Conservation (phyloP, 345 rosid genomes). For the Trapa bicornis region DNA sequence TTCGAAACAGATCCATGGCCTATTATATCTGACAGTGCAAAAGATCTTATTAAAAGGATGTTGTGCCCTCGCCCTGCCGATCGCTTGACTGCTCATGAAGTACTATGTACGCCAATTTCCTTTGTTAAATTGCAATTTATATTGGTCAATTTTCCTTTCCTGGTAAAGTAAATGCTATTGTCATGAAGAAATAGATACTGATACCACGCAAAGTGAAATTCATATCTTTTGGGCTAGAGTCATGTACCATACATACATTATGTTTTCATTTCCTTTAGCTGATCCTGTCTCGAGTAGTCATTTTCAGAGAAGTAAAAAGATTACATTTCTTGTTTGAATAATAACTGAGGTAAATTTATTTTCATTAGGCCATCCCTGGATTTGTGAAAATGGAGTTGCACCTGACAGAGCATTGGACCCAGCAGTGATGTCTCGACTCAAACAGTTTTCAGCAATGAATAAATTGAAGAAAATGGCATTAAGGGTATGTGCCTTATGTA, state of each 20-base stretch:
- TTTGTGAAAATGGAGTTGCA: conserved; percentile 95
- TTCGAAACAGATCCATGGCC: conserved; percentile 98
- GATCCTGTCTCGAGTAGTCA: not conserved
- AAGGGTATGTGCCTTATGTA: conserved; percentile 35
- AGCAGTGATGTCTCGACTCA: conserved; percentile 91
- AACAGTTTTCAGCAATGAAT: conserved; percentile 96
- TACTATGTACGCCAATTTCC: conserved; percentile 52
- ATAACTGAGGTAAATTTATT: not conserved
- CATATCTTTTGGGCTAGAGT: not conserved
- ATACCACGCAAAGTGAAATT: not conserved
- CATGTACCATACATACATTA: not conserved
- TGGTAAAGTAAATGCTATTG: not conserved
- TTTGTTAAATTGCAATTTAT: not conserved
- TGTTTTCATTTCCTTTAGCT: not conserved
- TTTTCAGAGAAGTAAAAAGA: not conserved
- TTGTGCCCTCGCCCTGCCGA: conserved; percentile 58
- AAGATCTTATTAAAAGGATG: conserved; percentile 83
- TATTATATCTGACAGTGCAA: conserved; percentile 77
- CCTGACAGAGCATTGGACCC: conserved; percentile 88
- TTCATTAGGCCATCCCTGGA: conserved; percentile 89
- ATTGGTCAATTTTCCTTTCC: not conserved
- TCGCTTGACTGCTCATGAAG: conserved; percentile 90
- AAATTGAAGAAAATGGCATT: conserved; percentile 96
- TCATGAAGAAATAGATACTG: not conserved
- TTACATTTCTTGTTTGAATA: not conserved